Conservation (phyloP, 345 rosid species). For the Physaria fendleri region DNA sequence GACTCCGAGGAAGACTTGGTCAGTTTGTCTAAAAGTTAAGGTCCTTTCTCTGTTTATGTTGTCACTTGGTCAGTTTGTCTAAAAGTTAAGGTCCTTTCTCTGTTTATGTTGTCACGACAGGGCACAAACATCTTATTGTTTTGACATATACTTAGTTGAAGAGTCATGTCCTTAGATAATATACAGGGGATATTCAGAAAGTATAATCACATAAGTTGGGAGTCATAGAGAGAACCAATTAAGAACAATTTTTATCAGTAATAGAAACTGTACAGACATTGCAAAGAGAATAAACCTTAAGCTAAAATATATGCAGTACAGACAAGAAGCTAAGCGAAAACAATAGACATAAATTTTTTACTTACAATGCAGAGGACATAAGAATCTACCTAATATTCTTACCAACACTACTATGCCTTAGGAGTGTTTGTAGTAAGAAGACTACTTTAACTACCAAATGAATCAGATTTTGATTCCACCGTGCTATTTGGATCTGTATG, state of each 20-base stretch:
- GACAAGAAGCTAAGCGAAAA: conserved; percentile 6
- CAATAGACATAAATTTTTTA: neutral
- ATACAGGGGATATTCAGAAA: no score
- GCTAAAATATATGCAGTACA: conserved; percentile 18
- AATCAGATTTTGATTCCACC: conserved; percentile 79
- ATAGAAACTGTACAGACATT: conserved; percentile 22
- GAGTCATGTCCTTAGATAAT: no score
- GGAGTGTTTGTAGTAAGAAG: conserved; percentile 10
- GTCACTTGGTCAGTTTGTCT: conserved; percentile 15
- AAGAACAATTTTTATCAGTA: conserved; percentile 5
- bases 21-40: neutral
- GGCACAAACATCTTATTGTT: conserved; percentile 12
- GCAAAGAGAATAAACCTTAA: neutral
- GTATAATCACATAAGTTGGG: no score
- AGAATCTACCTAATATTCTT: conserved; percentile 15
- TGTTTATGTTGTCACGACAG: conserved; percentile 15
- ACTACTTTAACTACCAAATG: conserved; percentile 37
- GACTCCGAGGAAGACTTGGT: conserved; percentile 29
- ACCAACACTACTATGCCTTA: conserved; percentile 16
- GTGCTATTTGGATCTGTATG: conserved; percentile 21
- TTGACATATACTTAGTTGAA: no score
- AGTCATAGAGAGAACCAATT: neutral
- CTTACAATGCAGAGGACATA: conserved; percentile 20
- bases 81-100: neutral
- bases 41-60: neutral